These are phyloP conservation scores for Fusarium ramigenum DNA, from an alignment of 2,329 filamentous ascomycete genomes.

Conservation along the genomic window DNA sequence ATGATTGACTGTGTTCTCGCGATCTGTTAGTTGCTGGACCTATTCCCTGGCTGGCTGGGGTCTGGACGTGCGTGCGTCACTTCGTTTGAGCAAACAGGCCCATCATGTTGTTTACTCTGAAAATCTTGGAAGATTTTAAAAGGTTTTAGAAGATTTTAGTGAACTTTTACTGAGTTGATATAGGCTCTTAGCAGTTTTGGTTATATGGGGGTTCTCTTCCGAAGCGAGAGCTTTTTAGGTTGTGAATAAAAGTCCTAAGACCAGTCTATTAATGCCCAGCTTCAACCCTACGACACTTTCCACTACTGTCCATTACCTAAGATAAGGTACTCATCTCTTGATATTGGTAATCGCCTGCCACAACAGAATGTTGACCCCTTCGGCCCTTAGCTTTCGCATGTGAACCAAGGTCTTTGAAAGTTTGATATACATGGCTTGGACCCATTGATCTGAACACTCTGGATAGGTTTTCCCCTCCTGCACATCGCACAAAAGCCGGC, in stretches of 20 bases:
- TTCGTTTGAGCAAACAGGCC: not conserved
- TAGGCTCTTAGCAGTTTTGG: no score
- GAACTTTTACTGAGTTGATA: not conserved
- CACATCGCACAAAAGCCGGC: accelerated
- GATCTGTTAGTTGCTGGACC: no score
- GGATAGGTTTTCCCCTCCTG: not conserved
- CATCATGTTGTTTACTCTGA: not conserved
- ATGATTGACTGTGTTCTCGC: not conserved
- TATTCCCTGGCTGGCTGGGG: no score
- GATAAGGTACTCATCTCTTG: not conserved
- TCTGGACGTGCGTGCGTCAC: no score
- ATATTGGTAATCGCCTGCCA: no score
- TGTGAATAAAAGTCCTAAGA: not conserved
- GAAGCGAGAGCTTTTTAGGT: no score
- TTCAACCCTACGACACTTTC: not conserved
- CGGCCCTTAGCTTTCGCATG: not conserved
- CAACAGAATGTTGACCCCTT: no score
- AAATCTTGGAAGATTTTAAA: not conserved
- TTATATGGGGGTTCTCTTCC: no score
- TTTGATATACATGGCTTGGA: accelerated
- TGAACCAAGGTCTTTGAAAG: not conserved
- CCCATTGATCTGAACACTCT: accelerated
- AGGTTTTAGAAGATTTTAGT: not conserved
- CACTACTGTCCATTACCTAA: not conserved
- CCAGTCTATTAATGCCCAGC: not conserved